phyloP scores from a whole-genome alignment of 2,329 filamentous ascomycete species.

The Neonectria faginata region DNA sequence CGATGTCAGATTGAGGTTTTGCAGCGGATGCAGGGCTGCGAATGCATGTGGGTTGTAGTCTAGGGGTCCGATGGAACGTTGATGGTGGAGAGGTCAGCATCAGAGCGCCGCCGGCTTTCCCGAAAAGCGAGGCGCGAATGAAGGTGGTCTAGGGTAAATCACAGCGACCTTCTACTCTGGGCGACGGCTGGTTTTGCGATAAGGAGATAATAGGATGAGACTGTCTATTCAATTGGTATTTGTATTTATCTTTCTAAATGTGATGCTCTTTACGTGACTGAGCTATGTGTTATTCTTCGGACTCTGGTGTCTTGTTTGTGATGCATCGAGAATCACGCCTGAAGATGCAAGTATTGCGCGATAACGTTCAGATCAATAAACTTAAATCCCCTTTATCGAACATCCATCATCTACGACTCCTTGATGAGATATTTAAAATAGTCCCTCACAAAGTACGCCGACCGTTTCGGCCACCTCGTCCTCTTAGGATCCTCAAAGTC shows the following conservation, averaged over 20 bases:
- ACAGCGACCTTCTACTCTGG: conserved; percentile 2
- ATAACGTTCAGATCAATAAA: neutral
- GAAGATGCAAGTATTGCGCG: neutral
- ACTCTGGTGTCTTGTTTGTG: too few species aligned
- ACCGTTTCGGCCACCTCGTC: conserved; percentile 39
- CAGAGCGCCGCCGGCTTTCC: neutral
- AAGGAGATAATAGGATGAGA: neutral
- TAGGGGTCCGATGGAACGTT: neutral
- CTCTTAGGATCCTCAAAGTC: conserved; percentile 47
- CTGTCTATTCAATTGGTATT: too few species aligned
- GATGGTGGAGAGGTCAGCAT: neutral
- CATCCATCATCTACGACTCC: conserved; percentile 16
- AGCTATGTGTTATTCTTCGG: too few species aligned
- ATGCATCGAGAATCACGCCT: neutral
- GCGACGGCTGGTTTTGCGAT: neutral
- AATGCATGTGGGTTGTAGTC: neutral
- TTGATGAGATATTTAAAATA: conserved; percentile 36
- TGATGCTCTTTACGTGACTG: neutral
- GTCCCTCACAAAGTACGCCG: conserved; percentile 38
- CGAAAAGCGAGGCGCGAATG: neutral
- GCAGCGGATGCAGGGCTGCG: conserved; percentile 2
- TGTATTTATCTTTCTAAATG: neutral
- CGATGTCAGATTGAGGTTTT: neutral
- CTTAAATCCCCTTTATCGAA: neutral
- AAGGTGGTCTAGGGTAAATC: conserved; percentile 6